Evolutionary conservation across 2,329 filamentous ascomycete genomes (phyloP), one percentile per base, ranked within the genome.

Genomic region (Aspergillus puulaauensis): DNA sequence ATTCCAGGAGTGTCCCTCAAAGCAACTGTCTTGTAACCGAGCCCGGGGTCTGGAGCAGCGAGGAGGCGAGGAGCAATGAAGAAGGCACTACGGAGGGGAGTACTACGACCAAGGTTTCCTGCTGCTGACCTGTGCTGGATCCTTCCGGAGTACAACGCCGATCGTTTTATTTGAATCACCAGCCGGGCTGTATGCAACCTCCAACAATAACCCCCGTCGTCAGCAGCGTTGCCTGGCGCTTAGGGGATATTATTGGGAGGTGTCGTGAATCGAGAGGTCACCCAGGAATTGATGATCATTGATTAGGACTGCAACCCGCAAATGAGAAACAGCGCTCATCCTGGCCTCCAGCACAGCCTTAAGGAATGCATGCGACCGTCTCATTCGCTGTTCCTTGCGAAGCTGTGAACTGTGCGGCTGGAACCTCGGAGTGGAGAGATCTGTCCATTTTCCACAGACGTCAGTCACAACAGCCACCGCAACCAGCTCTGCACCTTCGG

Each of bases 321-420:
- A 53, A 53, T 53, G 40, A 52, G 40, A 9, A 52, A 44, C 37
- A 53, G 40, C 51, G 24, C 40, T 14, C 41, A 24, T 39, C 52
- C 43, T 47, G 27, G 21, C 33, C 52, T 54, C 35, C 21, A 54
- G 52, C 52, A 54, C 52, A 54, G 52, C 43, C 52, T 54, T 48
- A 48, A 40, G 33, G 23, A 51, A 24, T 33, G 52, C 44, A 48
- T 33, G 17, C 52, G 33, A 33, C 37, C 52, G 19, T 54, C 17
- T 53, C 14, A 53, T 53, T 53, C 51, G 51, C 31, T 19, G n/a
- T 31, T 53, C 37, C 19, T 53, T 31, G 24, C 24, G 17, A 37
- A 43, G 49, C 24, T 52, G 35, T 48, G 45, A 54, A 31, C 52
- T 54, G 52, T 54, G 52, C 45, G 52, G 52, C 52, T 54, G 44